Percentiles rank a stretch among this genome's conserved stretches.
phyloP scores from a whole-genome alignment of 148 eudicot genomes.

The Silene uniflora region DNA sequence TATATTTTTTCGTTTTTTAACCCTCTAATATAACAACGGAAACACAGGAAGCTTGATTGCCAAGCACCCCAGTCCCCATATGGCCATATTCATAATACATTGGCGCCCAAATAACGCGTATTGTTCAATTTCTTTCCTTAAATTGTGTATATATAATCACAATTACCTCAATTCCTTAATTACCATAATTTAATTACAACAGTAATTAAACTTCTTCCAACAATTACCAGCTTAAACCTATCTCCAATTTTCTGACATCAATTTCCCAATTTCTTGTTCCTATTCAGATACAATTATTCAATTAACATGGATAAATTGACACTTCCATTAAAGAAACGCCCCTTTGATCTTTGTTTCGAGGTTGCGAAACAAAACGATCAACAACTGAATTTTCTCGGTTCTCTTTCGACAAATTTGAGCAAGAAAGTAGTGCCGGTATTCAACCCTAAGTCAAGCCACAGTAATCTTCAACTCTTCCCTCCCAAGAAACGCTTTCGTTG shows the following conservation, averaged over 20 bases:
- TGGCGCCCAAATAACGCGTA: too few species aligned
- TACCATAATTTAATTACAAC: too few species aligned
- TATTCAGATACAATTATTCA: too few species aligned
- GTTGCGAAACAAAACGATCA: not conserved
- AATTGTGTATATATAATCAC: too few species aligned
- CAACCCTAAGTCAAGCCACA: conserved; percentile 6
- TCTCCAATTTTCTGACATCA: not conserved
- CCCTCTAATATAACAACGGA: too few species aligned
- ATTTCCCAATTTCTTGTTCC: too few species aligned
- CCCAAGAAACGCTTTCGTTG: conserved; percentile 8
- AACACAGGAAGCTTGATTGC: too few species aligned
- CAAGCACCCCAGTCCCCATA: too few species aligned
- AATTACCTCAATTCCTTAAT: too few species aligned
- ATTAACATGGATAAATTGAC: not conserved
- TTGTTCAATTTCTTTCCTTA: too few species aligned
- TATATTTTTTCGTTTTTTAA: too few species aligned
- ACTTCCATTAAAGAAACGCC: conserved; percentile 7
- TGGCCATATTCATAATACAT: too few species aligned
- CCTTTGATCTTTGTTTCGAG: not conserved
- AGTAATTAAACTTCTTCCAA: not conserved
- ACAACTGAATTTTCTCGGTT: not conserved
- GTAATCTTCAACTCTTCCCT: not conserved
- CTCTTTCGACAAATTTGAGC: not conserved
- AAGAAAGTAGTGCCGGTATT: not conserved
- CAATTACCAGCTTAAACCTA: not conserved